A percentile compares a stretch with the other conserved stretches of the same genome.
Evolutionary conservation across 2,329 filamentous ascomycete genomes (phyloP).

Genomic region (Pseudocercospora fijiensis): DNA sequence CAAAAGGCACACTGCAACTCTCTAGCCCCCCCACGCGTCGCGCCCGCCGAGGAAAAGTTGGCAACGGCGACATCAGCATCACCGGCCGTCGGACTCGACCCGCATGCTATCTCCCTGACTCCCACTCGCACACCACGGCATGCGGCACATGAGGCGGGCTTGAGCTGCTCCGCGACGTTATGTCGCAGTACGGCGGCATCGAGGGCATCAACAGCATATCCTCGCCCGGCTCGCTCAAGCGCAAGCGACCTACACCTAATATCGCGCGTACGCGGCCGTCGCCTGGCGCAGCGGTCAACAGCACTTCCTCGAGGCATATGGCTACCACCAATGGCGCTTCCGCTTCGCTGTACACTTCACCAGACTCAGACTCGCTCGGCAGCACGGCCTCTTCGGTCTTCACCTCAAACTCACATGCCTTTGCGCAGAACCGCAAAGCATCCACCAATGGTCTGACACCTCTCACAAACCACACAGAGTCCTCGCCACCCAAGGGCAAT

Average conservation of each 20-base stretch:
- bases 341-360: conserved; percentile 32
- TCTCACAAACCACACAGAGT: conserved; percentile 62
- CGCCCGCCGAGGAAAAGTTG: conserved; percentile 17
- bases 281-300: conserved; percentile 10
- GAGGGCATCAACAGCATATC: conserved; percentile 23
- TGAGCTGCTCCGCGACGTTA: conserved; percentile 30
- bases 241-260: conserved; percentile 25
- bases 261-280: conserved; percentile 19
- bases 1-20: background rate
- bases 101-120: conserved; percentile 6
- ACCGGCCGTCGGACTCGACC: background rate
- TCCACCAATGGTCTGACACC: conserved; percentile 61
- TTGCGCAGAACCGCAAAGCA: conserved; percentile 57
- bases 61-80: conserved; percentile 1
- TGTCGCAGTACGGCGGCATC: conserved; percentile 34
- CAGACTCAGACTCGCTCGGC: conserved; percentile 55
- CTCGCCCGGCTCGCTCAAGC: conserved; percentile 35
- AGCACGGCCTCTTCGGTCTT: conserved; percentile 72
- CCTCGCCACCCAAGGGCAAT: conserved; percentile 59
- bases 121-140: background rate
- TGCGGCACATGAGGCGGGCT: conserved; percentile 21
- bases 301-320: conserved; percentile 12
- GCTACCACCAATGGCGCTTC: conserved; percentile 17
- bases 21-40: background rate
- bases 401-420: conserved; percentile 54